Evolutionary conservation across 495 filamentous ascomycete genomes (phyloP).

Genomic region (Penicillium coffeae): DNA sequence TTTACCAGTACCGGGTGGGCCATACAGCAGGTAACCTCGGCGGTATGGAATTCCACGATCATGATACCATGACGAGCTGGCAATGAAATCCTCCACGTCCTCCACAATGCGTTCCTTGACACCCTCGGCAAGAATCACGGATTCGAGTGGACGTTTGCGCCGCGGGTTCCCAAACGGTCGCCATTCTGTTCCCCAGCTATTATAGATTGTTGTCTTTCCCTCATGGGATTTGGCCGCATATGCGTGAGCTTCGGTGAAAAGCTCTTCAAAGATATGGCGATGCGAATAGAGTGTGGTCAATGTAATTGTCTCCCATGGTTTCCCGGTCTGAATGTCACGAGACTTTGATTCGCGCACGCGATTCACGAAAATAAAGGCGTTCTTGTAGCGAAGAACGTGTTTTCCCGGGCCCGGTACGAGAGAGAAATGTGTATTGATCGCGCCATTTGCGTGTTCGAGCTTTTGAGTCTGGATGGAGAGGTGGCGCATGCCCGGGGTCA

Average conservation of each 20-base stretch:
- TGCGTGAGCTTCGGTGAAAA: slow-evolving; percentile 80
- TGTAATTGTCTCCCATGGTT: slow-evolving; percentile 90
- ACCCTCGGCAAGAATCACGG: slow-evolving; percentile 81
- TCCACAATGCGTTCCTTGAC: slow-evolving; percentile 80
- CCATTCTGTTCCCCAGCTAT: slow-evolving; percentile 77
- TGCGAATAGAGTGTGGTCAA: slow-evolving; percentile 87
- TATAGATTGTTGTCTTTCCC: slow-evolving; percentile 94
- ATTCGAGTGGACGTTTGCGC: slow-evolving; percentile 80
- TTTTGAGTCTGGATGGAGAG: slow-evolving; percentile 66
- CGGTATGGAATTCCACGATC: slow-evolving; percentile 95
- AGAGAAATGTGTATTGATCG: slow-evolving; percentile 72
- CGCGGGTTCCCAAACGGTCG: slow-evolving; percentile 80
- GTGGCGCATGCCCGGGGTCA: slow-evolving; percentile 62
- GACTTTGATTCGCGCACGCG: slow-evolving; percentile 75
- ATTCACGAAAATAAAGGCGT: slow-evolving; percentile 80
- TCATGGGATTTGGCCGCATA: slow-evolving; percentile 73
- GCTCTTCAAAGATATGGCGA: slow-evolving; percentile 76
- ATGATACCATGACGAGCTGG: slow-evolving; percentile 79
- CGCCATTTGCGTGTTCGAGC: slow-evolving; percentile 56
- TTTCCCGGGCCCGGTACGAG: slow-evolving; percentile 87
- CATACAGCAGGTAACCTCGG: slow-evolving; percentile 88
- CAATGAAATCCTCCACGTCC: slow-evolving; percentile 81
- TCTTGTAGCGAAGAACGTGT: slow-evolving; percentile 80
- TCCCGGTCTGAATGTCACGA: slow-evolving; percentile 67
- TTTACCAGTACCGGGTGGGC: slow-evolving; percentile 92